These are phyloP conservation scores for Beauveria bassiana DNA, from an alignment of 2,329 filamentous ascomycete genomes.

Conservation along the genomic window DNA sequence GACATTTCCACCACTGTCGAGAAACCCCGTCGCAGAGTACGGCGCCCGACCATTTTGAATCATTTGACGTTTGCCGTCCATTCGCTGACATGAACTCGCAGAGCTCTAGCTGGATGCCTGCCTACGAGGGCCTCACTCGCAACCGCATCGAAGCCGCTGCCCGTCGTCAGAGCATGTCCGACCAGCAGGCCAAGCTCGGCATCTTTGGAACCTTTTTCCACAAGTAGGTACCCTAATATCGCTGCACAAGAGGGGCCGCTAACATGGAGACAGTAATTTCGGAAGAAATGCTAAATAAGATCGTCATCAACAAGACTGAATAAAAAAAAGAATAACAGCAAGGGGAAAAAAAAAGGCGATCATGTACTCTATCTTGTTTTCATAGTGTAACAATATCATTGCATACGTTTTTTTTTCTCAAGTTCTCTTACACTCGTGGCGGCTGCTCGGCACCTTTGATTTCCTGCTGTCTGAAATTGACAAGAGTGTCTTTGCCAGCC, in stretches of 20 bases:
- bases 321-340: background rate
- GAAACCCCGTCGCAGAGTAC: constrained; percentile 4
- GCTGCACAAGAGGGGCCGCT: background rate
- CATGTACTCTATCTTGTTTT: background rate
- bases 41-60: background rate
- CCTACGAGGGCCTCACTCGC: constrained; percentile 44
- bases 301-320: background rate
- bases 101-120: constrained; percentile 39
- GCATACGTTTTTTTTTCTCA: background rate
- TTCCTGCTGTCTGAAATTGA: too few species aligned
- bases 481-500: too few species aligned
- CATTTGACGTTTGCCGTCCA: too few species aligned
- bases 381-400: background rate
- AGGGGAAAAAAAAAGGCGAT: background rate
- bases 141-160: constrained; percentile 39
- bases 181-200: constrained; percentile 42
- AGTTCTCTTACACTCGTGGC: too few species aligned
- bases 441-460: too few species aligned
- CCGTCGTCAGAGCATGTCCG: constrained; percentile 47
- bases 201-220: constrained; percentile 50
- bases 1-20: background rate
- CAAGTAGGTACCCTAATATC: constrained; percentile 33
- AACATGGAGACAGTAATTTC: constrained; percentile 1
- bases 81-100: constrained; percentile 14
- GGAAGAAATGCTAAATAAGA: constrained; percentile 8